Base-by-base conservation (phyloP, 495 filamentous ascomycete genomes). In the Hapsidospora chrysogenum region DNA sequence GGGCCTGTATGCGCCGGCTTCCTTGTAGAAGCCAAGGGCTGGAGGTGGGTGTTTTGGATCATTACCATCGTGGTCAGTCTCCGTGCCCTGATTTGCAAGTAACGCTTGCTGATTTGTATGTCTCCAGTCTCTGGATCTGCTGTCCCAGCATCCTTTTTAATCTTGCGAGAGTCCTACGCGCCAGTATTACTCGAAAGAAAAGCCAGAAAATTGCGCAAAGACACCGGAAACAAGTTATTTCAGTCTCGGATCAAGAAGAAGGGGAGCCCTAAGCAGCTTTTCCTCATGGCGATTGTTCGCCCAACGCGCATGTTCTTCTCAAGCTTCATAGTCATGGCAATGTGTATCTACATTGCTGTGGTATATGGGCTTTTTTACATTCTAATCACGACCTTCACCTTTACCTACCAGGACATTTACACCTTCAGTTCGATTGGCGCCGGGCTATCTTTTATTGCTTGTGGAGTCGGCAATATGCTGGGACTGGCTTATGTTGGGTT, bases 341-440 rank as follows among this genome's bases (percentile, higher is more conserved):
- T 80, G 27, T 58, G 68, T 10, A 41, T 83, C 4, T 87, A 87
- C 51, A 72, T 85, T 57, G 72, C 78, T 28, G 70, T 85, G 40
- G 62, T 74, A 11, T 89, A 87, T 50, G 78, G 80, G 10, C 75
- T 82, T 17, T 52, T 86, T 9, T 89, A 87, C 53, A 70, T 92
- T 40, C 66, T 89, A 35, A 78, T 83, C 58, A 75, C 76, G 15
- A 78, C 77, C 13, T 74, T 81, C 51, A 67, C 73, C 1, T 52
- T 66, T 19, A 74, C 82, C 21, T 84, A 72, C 47, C 48, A 58
- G 2, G 40, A 54, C 16, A 50, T 64, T 1, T 81, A 83, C 49
- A 47, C 51, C 38, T 73, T 80, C 58, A 66, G 57, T 16, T 57
- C 67, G 15, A 75, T 72, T 10, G 58, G 67, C 20, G 71, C 68